Evolutionary conservation across 2,329 filamentous ascomycete species (phyloP).

Genomic region (Colletotrichum falcatum): DNA sequence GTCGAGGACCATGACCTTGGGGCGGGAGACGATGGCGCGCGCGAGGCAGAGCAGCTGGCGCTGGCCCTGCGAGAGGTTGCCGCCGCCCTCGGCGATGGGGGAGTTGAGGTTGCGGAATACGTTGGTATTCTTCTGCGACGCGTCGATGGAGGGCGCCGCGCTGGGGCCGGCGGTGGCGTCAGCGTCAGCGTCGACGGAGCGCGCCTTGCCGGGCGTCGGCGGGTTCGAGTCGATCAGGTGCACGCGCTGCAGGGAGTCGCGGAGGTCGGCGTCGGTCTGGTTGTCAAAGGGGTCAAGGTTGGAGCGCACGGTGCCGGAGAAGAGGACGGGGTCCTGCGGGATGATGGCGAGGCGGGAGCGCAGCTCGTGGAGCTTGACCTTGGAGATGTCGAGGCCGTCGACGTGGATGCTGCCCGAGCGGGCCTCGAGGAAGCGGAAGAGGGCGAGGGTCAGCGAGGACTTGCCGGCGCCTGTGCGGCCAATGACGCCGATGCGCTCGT

Average conservation of each 20-base stretch:
- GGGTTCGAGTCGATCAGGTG: slow-evolving; percentile 68
- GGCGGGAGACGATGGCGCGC: slow-evolving; percentile 76
- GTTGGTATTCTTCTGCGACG: slow-evolving; percentile 67
- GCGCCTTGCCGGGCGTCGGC: slow-evolving; percentile 55
- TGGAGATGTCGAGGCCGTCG: slow-evolving; percentile 80
- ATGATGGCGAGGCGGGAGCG: slow-evolving; percentile 84
- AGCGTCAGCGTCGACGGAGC: slow-evolving; percentile 44
- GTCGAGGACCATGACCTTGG: slow-evolving; percentile 83
- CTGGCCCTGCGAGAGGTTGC: slow-evolving; percentile 82
- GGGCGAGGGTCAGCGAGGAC: slow-evolving; percentile 78
- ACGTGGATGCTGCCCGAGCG: slow-evolving; percentile 74
- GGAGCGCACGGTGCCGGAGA: slow-evolving; percentile 80
- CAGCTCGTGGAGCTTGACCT: slow-evolving; percentile 76
- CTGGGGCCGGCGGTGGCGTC: slow-evolving; percentile 41
- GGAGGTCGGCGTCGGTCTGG: slow-evolving; percentile 75
- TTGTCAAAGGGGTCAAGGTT: slow-evolving; percentile 84
- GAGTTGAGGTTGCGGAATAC: slow-evolving; percentile 73
- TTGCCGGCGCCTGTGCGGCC: slow-evolving; percentile 85
- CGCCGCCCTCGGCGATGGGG: slow-evolving; percentile 76
- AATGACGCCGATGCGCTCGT: slow-evolving; percentile 80
- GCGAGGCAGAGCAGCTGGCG: slow-evolving; percentile 81
- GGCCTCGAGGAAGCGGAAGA: slow-evolving; percentile 83
- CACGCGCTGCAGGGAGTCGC: slow-evolving; percentile 76
- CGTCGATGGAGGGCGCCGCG: slow-evolving; percentile 45
- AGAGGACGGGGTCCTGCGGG: slow-evolving; percentile 83